A percentile compares a stretch with the other conserved stretches of the same genome.
These are phyloP conservation scores for Moesziomyces parantarcticus DNA, from an alignment of 1,284 basidiomycete species.

Conservation along the genomic window DNA sequence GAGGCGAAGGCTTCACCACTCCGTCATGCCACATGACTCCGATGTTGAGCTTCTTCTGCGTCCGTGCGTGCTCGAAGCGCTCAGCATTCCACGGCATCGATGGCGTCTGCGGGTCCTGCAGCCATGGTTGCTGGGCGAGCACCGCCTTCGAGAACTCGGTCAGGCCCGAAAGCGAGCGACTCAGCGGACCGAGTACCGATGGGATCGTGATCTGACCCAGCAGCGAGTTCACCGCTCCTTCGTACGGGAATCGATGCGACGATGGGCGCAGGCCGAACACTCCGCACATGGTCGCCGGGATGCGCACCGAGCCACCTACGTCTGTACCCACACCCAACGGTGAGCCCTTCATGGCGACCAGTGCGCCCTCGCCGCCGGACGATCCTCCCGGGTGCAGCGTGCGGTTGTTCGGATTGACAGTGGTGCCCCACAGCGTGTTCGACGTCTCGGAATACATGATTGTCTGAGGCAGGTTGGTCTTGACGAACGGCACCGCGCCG, in stretches of 20 bases:
- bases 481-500: conserved; percentile 78
- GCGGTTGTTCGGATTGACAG: conserved; percentile 75
- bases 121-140: conserved; percentile 75
- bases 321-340: conserved; percentile 77
- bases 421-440: conserved; percentile 76
- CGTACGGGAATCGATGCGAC: conserved; percentile 77
- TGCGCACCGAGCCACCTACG: conserved; percentile 76
- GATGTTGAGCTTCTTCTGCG: conserved; percentile 39
- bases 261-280: conserved; percentile 79
- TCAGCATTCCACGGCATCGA: conserved; percentile 78
- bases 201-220: conserved; percentile 75
- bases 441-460: conserved; percentile 65
- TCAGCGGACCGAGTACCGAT: conserved; percentile 80
- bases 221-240: conserved; percentile 70
- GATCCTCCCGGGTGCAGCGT: conserved; percentile 72
- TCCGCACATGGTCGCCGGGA: conserved; percentile 77
- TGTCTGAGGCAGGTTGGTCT: conserved; percentile 72
- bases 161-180: conserved; percentile 73
- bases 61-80: conserved; percentile 70
- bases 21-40: conserved; percentile 69
- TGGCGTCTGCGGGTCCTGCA: conserved; percentile 75
- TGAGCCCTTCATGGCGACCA: conserved; percentile 73
- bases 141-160: conserved; percentile 76
- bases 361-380: conserved; percentile 76
- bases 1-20: conserved; percentile 66